phyloP scores from a whole-genome alignment of 352 stramenopile genomes.

The Phytopythium kandeliae region DNA sequence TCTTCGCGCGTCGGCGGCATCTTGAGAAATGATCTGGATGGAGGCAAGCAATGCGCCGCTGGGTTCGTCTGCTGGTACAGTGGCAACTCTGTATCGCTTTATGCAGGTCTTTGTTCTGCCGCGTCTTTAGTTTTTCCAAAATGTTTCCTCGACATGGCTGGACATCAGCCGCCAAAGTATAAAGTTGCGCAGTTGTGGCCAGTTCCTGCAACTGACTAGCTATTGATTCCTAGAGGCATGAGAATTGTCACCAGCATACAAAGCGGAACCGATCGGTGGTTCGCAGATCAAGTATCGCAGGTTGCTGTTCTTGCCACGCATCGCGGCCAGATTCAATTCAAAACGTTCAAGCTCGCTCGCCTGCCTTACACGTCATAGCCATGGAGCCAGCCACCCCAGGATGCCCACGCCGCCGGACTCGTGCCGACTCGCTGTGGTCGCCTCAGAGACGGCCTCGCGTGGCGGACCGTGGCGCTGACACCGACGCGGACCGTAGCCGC shows the following conservation, averaged over 20 bases:
- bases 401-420: neutral
- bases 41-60: too few species aligned
- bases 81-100: neutral
- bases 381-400: neutral
- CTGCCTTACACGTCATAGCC: too few species aligned
- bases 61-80: too few species aligned
- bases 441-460: neutral
- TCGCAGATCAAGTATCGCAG: neutral
- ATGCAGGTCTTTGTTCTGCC: neutral
- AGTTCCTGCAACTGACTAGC: too few species aligned
- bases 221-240: too few species aligned
- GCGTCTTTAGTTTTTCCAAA: too few species aligned
- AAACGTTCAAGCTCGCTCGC: neutral
- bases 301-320: neutral
- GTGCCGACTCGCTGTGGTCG: neutral
- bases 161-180: too few species aligned
- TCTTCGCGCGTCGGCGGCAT: conserved; percentile 2
- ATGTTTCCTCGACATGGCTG: too few species aligned
- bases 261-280: too few species aligned
- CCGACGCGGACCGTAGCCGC: conserved; percentile 13
- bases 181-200: too few species aligned
- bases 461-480: conserved; percentile 18
- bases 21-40: neutral
- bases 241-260: too few species aligned
- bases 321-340: too few species aligned